phyloP scores from a whole-genome alignment of 495 filamentous ascomycete genomes.

The Cercophora scortea region DNA sequence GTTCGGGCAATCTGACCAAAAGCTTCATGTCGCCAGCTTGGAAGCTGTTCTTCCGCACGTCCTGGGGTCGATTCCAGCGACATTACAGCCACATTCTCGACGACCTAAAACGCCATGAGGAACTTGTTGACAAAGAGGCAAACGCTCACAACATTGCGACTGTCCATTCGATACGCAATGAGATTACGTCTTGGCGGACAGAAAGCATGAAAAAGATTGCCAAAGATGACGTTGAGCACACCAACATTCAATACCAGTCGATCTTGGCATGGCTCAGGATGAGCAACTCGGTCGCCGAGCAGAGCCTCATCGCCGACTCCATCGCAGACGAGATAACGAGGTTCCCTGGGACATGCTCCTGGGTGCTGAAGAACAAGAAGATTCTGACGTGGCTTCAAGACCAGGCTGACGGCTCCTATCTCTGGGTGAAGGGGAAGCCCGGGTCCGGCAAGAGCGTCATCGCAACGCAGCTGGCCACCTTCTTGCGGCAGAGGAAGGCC shows the following conservation, averaged over 20 bases:
- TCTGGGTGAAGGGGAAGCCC: conserved; percentile 21
- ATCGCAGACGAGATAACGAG: conserved; percentile 8
- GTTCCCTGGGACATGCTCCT: conserved; percentile 19
- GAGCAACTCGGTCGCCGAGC: conserved; percentile 16
- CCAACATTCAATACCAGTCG: conserved; percentile 10
- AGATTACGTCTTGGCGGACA: conserved; percentile 10
- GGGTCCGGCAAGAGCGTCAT: conserved; percentile 28
- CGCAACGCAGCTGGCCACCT: conserved; percentile 12
- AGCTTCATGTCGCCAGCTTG: conserved; percentile 21
- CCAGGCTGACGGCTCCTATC: conserved; percentile 5
- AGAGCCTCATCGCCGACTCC: conserved; percentile 16
- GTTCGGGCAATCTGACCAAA: no score
- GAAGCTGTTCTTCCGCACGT: conserved; percentile 34
- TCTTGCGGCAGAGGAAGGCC: conserved; percentile 3
- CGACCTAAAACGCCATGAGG: conserved; percentile 25
- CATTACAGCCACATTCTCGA: conserved; percentile 31
- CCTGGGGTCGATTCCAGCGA: conserved; percentile 33
- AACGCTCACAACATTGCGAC: conserved; percentile 19
- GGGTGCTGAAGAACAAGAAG: conserved; percentile 17
- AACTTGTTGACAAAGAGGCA: conserved; percentile 30
- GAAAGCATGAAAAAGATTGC: conserved; percentile 13
- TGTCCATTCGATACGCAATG: conserved; percentile 9
- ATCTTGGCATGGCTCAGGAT: conserved; percentile 22
- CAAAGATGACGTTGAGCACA: conserved; percentile 11
- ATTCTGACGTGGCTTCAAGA: conserved; percentile 17